Base-by-base conservation (phyloP, 2,329 filamentous ascomycete genomes). In the Pseudogymnoascus sp. region DNA sequence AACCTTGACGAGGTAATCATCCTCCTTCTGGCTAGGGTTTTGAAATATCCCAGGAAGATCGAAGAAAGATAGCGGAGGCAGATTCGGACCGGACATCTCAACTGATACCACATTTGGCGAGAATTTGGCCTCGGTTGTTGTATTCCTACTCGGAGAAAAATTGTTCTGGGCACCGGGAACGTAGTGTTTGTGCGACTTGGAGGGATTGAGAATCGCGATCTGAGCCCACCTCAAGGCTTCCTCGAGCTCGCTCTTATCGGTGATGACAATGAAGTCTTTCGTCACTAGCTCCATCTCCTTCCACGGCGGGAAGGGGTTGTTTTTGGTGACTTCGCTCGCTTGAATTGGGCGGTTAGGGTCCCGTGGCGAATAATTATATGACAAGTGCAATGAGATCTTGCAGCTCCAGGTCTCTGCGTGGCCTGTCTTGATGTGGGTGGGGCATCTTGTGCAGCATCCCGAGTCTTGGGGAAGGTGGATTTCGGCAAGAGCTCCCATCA, bases 11-110 rank as follows among this genome's bases (percentile, higher is more conserved):
- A 93, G 77, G 63, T 89, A 89, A 8, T 82, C 79, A 14, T 93
- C 86, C 2, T 83, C 78, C 6, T 82, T 82, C 6, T 85, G 79
- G 1, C 85, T 83, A 0, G 87, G 82, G 6, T 87, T 87, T 19
- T 86, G 85, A 65, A 96, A 93, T 0, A 96, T 85, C 0, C 92
- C 92, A 0, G 92, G 92, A 0, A 96, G 80, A 65, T 96, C 92
- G 65, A 90, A 93, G 69, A 96, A 96, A 0, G 88, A 91, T 0
- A 96, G 73, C 5, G 90, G 86, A 0, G 90, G 87, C 0, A 93
- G 80, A 0, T 79, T 80, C 0, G 89, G 88, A 0, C 87, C 88
- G 0, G 85, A 85, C 26, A 96, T 91, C 61, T 91, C 84, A 0
- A 96, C 78, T 0, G 86, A 82, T 0, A 96, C 86, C 0, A 92